Conservation (phyloP, 2,329 filamentous ascomycete species). For the Epichloe coenophiala region DNA sequence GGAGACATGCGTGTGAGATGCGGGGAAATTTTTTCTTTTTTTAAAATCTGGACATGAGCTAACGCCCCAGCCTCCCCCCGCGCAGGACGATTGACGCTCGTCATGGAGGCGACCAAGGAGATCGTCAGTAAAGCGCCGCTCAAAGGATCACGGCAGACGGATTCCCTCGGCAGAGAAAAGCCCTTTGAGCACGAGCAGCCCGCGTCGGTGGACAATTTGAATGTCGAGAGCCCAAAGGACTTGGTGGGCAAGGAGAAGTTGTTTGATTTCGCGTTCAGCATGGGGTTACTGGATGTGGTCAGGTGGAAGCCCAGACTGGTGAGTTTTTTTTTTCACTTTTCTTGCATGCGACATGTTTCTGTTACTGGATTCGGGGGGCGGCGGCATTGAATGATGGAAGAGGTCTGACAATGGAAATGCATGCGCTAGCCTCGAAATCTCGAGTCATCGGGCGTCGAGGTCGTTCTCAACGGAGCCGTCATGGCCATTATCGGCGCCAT, state of each 20-base stretch:
- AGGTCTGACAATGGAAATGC: not conserved
- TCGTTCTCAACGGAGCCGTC: slow-evolving; percentile 63
- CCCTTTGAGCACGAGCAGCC: slow-evolving; percentile 61
- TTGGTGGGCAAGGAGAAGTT: slow-evolving; percentile 54
- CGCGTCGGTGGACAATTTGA: slow-evolving; percentile 60
- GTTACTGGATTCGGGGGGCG: too few species aligned
- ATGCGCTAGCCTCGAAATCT: slow-evolving; percentile 49
- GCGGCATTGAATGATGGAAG: not conserved
- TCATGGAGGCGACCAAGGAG: slow-evolving; percentile 26
- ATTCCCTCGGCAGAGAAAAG: slow-evolving; percentile 38
- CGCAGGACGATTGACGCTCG: slow-evolving; percentile 22
- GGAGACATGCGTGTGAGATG: not conserved
- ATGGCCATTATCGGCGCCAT: slow-evolving; percentile 82
- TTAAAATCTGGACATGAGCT: not conserved
- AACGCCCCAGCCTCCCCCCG: slow-evolving; percentile 1
- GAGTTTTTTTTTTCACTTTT: slow-evolving; percentile 19
- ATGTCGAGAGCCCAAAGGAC: slow-evolving; percentile 41
- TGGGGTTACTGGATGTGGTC: slow-evolving; percentile 61
- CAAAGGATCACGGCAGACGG: slow-evolving; percentile 16
- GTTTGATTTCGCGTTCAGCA: slow-evolving; percentile 50
- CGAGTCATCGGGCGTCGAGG: slow-evolving; percentile 55
- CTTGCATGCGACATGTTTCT: not conserved
- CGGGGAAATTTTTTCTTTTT: too few species aligned
- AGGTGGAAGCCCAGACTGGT: slow-evolving; percentile 84
- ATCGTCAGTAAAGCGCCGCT: slow-evolving; percentile 22